Evolutionary conservation across 208 protist species (phyloP), one percentile per base, ranked within the genome.

Genomic region (Jaenimonas drosophilae): DNA sequence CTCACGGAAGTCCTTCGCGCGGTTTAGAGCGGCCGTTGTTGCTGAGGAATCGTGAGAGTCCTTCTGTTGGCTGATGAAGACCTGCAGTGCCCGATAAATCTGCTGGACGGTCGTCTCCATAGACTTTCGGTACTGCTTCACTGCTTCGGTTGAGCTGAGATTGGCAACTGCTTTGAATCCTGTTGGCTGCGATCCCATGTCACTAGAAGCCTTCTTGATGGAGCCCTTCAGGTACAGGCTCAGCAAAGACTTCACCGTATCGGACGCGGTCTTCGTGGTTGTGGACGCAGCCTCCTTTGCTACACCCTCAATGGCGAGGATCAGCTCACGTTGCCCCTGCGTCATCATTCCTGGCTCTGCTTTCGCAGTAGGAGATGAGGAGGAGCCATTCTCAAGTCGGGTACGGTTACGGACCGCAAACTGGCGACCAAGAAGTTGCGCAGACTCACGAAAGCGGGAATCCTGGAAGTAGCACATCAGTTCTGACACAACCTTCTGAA

Each of bases 401-500:
- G 57, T 48, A 28, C 69, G 68, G 49, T 94, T 94, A 37, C 86
- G 80, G 3, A 65, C 33, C 24, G 86, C 86, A 51, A 94, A 94
- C 40, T 67, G 50, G 23, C 76, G 77, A 4, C 86, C 86, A 19
- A 59, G 70, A 9, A 62, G 69, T 48, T 85, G 78, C 26, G 86
- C 86, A 53, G 76, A 61, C 16, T 87, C 72, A 39, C 74, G 68
- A 43, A 71, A 82, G 32, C 62, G 62, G 20, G 77, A 58, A 44
- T 86, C 73, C 58, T 91, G 80, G 45, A 94, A 62, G 53, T 89
- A 59, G 21, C 76, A 68, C 76, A 91, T 80, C 20, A 66, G 76
- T 28, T 72, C 61, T 0, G 77, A 79, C 12, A 76, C 81, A 0
- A 41, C 62, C 53, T 79, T 88, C 57, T 91, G 86, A 47, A 88